A percentile compares a stretch with the other conserved stretches of the same genome.
Evolutionary conservation across 2,329 filamentous ascomycete genomes (phyloP).

Genomic region (Ophiostoma quercus): DNA sequence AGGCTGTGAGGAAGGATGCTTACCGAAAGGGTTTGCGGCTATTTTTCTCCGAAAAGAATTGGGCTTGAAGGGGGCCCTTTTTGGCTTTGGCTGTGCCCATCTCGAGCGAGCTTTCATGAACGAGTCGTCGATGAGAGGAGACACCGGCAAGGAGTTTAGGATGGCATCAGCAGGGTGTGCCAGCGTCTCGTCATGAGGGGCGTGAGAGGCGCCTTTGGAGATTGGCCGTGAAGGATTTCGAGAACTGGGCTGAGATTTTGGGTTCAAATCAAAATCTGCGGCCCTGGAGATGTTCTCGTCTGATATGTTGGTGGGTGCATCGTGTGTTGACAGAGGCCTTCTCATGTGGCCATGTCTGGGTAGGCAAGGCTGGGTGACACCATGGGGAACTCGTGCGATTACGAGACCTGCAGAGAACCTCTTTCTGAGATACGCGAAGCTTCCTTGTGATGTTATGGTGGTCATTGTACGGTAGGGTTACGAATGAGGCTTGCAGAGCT

Average conservation of each 20-base stretch:
- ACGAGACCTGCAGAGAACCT: background rate
- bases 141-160: slow-evolving; percentile 42
- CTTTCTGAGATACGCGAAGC: background rate
- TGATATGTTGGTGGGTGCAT: background rate
- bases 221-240: background rate
- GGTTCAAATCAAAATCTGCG: background rate
- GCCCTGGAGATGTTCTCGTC: background rate
- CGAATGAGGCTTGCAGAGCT: background rate
- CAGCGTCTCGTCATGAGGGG: background rate
- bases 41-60: slow-evolving; percentile 53
- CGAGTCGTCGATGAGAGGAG: slow-evolving; percentile 49
- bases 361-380: background rate
- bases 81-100: slow-evolving; percentile 38
- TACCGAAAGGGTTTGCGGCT: slow-evolving; percentile 60
- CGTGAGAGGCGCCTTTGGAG: background rate
- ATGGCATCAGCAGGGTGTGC: background rate
- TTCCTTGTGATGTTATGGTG: background rate
- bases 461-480: background rate
- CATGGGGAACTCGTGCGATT: background rate
- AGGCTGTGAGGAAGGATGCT: background rate
- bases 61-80: slow-evolving; percentile 32
- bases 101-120: slow-evolving; percentile 44
- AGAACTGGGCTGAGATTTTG: background rate
- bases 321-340: background rate
- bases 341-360: background rate